Evolutionary conservation across 352 stramenopile genomes (phyloP), one percentile per base, ranked within the genome.

Genomic region (Pythium brachiatum): DNA sequence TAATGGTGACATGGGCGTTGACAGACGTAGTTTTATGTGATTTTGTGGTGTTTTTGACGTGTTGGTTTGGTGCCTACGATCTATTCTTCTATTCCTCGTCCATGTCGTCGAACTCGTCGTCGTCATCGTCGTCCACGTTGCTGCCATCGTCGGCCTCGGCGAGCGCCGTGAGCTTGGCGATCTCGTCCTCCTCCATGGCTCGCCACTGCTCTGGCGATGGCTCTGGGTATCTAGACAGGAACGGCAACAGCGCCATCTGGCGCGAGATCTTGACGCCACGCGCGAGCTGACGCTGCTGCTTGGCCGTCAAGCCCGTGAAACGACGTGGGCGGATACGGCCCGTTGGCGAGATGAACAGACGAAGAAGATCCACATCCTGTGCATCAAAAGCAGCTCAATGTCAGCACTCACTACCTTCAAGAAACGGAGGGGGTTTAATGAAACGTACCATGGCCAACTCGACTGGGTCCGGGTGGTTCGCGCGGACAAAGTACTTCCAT

Each of bases 291-390:
- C 85, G 85, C 72, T 94, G 85, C 70, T 94, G 82, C 79, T 92
- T 92, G 67, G 83, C 85, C 25, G 78, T 89, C 11, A 94, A 64
- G 31, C 85, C 85, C 29, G 85, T 91, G 64, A 91, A 94, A 31
- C 85, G 85, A 56, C 85, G 85, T 56, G 82, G 85, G 48, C 81
- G 78, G 54, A 94, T 94, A 61, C 83, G 85, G 55, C 85, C 85
- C n/a, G 78, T 91, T 20, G 85, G 82, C 38, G 82, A 90, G 64
- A 94, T 88, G 69, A 94, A 94, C 44, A 94, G 62, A 41, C 85
- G 85, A 32, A 94, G 74, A 38, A 94, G 68, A 11, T 94, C 82
- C 18, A 88, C 79, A 50, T 94, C 84, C 73, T 84, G 21, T n/a
- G 16, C 7, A 34, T 32, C 1, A 16, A 59, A 27, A 50, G 12